Percentiles rank a stretch among this genome's conserved stretches.
Conservation (phyloP, 1,139 yeast species). For the Entelexis paramagnoliae region DNA sequence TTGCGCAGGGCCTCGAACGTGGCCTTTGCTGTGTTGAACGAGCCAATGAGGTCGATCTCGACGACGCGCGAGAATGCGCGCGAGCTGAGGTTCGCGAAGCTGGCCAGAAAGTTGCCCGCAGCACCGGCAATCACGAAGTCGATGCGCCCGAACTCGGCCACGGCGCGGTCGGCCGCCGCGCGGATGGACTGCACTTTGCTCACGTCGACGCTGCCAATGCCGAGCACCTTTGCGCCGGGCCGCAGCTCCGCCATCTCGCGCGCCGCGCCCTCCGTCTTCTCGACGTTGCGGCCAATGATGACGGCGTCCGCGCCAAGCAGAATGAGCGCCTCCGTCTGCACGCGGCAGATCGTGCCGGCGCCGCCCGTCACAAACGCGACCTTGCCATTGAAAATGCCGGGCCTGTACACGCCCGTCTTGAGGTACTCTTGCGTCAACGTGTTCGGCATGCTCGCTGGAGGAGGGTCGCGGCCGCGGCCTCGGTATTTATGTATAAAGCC, state of each 20-base stretch:
- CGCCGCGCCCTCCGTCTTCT: constrained; percentile 58
- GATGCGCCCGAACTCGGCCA: constrained; percentile 54
- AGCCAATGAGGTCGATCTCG: constrained; percentile 73
- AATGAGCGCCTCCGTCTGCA: constrained; percentile 74
- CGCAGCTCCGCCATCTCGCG: constrained; percentile 49
- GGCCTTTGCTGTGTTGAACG: constrained; percentile 80
- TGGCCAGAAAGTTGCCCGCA: constrained; percentile 83
- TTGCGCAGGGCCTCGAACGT: constrained; percentile 52
- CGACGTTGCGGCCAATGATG: constrained; percentile 64
- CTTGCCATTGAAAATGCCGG: constrained; percentile 63
- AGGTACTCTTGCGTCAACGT: constrained; percentile 25
- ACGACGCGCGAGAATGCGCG: constrained; percentile 83
- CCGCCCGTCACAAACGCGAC: constrained; percentile 92
- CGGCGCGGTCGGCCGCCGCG: constrained; percentile 55
- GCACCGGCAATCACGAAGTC: constrained; percentile 91
- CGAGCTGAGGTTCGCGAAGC: constrained; percentile 63
- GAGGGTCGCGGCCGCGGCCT: background rate
- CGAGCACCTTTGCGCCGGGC: constrained; percentile 52
- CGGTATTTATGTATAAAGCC: background rate
- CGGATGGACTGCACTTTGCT: constrained; percentile 50
- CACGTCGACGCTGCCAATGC: constrained; percentile 61
- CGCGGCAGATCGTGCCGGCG: constrained; percentile 84
- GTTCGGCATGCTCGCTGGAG: too few relatives aligned
- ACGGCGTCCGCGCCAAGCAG: constrained; percentile 78
- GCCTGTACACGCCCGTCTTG: constrained; percentile 37